A percentile compares a stretch with the other conserved stretches of the same genome.
Evolutionary conservation across 306 rosid species (phyloP).

Genomic region (Gastrolobium bilobum): DNA sequence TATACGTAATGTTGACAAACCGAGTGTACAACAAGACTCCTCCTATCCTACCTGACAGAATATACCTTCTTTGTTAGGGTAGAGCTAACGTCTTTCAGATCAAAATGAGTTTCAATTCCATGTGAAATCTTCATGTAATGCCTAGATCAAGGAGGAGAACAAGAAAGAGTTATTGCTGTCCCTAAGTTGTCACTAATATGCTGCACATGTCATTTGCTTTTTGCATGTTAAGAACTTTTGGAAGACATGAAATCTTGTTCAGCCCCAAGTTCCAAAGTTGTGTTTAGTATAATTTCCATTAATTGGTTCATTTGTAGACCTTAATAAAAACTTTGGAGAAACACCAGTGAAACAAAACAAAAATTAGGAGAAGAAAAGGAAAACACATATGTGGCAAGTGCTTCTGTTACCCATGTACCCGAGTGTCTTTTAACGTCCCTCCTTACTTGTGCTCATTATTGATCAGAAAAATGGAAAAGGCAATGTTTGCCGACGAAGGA

Average conservation of each 20-base stretch:
- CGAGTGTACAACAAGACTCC: too few relatives aligned
- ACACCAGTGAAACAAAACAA: slow-evolving; percentile 4
- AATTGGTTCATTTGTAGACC: neutral
- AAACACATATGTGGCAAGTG: slow-evolving; percentile 39
- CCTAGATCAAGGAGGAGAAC: neutral
- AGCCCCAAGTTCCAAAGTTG: neutral
- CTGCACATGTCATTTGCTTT: slow-evolving; percentile 20
- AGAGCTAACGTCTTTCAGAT: neutral
- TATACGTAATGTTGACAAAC: too few relatives aligned
- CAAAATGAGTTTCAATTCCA: neutral
- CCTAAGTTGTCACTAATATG: slow-evolving; percentile 2
- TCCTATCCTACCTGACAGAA: neutral
- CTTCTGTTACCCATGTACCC: slow-evolving; percentile 7
- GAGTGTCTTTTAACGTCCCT: neutral
- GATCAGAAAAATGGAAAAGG: neutral
- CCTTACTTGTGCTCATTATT: neutral
- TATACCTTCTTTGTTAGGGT: neutral
- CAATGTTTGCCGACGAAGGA: neutral
- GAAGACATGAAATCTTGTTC: neutral
- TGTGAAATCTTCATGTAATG: slow-evolving; percentile 10
- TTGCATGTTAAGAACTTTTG: neutral
- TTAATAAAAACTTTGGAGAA: neutral
- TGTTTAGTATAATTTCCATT: neutral
- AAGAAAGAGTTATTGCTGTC: neutral
- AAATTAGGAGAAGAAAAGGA: slow-evolving; percentile 35